Percentiles rank a stretch among this genome's conserved stretches.
phyloP scores from a whole-genome alignment of 306 rosid species.

The Hylodesmum podocarpum region DNA sequence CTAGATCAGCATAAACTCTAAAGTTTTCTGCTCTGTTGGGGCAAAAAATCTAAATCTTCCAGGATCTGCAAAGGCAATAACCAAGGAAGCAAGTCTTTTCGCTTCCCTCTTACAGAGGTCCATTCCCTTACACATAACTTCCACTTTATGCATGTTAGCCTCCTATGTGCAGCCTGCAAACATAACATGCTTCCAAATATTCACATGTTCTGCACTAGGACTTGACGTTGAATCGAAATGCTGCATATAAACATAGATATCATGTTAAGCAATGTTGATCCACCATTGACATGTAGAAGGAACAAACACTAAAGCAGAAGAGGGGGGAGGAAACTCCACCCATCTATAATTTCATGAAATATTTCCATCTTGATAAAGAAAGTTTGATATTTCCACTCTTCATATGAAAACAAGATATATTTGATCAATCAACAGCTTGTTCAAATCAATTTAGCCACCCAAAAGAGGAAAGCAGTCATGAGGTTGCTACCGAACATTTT shows the following conservation, averaged over 20 bases:
- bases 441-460: neutral
- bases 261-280: neutral
- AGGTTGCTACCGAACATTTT: neutral
- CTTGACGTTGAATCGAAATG: neutral
- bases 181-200: slow-evolving; percentile 10
- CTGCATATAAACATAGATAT: slow-evolving; percentile 27
- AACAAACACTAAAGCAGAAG: neutral
- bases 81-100: neutral
- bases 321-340: neutral
- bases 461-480: neutral
- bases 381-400: slow-evolving; percentile 1
- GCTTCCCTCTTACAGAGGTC: slow-evolving; percentile 20
- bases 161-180: slow-evolving; percentile 20
- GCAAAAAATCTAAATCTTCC: slow-evolving; percentile 9
- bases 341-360: neutral
- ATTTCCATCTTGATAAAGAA: neutral
- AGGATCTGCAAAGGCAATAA: neutral
- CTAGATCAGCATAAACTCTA: slow-evolving; percentile 23
- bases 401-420: neutral
- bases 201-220: slow-evolving; percentile 5
- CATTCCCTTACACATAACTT: neutral
- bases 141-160: neutral
- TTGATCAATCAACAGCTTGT: neutral
- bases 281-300: neutral
- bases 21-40: neutral